phyloP scores from a whole-genome alignment of 805 yeast genomes.

The Kuraishia piskuri region DNA sequence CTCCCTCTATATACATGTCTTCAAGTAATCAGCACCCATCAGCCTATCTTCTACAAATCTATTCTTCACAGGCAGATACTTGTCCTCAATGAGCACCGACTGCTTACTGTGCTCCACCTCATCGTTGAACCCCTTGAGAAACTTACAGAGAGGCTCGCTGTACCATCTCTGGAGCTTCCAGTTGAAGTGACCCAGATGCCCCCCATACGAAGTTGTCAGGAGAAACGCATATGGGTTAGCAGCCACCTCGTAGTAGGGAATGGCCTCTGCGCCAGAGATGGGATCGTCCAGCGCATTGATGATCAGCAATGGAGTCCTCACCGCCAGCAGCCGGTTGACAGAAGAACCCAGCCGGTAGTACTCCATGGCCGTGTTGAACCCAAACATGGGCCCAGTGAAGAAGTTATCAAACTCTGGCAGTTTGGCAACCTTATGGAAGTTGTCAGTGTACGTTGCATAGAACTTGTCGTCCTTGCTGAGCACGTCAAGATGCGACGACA shows the following conservation, averaged over 20 bases:
- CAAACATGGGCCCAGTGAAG: conserved; percentile 59
- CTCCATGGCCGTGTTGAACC: conserved; percentile 52
- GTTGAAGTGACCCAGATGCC: conserved; percentile 77
- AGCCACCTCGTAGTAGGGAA: conserved; percentile 44
- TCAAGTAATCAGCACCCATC: conserved; percentile 1
- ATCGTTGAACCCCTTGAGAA: conserved; percentile 16
- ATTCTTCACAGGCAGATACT: conserved; percentile 8
- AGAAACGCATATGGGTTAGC: conserved; percentile 52
- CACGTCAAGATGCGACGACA: conserved; percentile 31
- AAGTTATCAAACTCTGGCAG: conserved; percentile 54
- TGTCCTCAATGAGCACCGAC: conserved; percentile 3
- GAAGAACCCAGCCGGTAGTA: conserved; percentile 64
- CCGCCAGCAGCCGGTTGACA: conserved; percentile 34
- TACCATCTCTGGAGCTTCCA: conserved; percentile 61
- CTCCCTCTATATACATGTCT: neutral
- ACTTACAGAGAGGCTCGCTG: conserved; percentile 37
- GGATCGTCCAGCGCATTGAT: conserved; percentile 74
- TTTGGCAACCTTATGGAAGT: conserved; percentile 17
- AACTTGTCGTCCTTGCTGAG: conserved; percentile 22
- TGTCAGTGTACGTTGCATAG: conserved; percentile 11
- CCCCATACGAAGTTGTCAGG: conserved; percentile 61
- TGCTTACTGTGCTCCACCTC: conserved; percentile 6
- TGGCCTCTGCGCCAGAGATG: conserved; percentile 40
- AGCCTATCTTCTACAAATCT: conserved; percentile 11
- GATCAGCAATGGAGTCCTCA: conserved; percentile 56